These are phyloP conservation scores for Hymenoscyphus albidus DNA, from an alignment of 2,329 filamentous ascomycete species.

Conservation along the genomic window DNA sequence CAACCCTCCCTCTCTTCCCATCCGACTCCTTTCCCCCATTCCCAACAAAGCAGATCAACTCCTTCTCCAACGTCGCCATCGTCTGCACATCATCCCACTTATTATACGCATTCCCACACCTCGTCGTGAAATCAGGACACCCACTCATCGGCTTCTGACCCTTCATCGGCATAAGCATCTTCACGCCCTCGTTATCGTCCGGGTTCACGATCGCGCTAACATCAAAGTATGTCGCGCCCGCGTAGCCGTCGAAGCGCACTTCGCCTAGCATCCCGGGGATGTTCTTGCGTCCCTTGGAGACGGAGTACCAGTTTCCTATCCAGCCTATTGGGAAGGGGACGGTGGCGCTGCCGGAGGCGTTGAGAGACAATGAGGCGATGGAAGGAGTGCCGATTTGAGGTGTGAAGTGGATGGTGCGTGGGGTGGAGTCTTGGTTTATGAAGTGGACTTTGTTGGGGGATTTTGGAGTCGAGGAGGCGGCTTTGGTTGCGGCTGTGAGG, in stretches of 20 bases:
- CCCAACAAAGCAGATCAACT: constrained; percentile 44
- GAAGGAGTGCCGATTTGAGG: constrained; percentile 19
- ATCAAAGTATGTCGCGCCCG: constrained; percentile 52
- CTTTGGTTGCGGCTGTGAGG: constrained; percentile 38
- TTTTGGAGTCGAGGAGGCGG: too few species aligned
- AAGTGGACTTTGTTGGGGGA: constrained; percentile 49
- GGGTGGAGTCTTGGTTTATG: constrained; percentile 51
- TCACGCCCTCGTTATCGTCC: constrained; percentile 48
- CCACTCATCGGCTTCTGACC: constrained; percentile 43
- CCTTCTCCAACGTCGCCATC: constrained; percentile 45
- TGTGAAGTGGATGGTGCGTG: constrained; percentile 35
- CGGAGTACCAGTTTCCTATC: constrained; percentile 44
- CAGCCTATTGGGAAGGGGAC: constrained; percentile 40
- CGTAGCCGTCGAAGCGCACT: constrained; percentile 48
- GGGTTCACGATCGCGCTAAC: constrained; percentile 56
- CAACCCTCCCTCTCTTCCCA: neutral
- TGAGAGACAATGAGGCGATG: constrained; percentile 24
- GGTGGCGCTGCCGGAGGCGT: constrained; percentile 29
- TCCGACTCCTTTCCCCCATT: constrained; percentile 4
- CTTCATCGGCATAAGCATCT: constrained; percentile 49
- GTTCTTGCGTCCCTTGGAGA: constrained; percentile 42
- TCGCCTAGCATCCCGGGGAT: constrained; percentile 50
- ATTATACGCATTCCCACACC: constrained; percentile 52
- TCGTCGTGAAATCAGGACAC: constrained; percentile 45
- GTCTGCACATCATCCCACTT: constrained; percentile 52